Evolutionary conservation across 495 filamentous ascomycete species (phyloP).

Genomic region (Cudoniella acicularis): DNA sequence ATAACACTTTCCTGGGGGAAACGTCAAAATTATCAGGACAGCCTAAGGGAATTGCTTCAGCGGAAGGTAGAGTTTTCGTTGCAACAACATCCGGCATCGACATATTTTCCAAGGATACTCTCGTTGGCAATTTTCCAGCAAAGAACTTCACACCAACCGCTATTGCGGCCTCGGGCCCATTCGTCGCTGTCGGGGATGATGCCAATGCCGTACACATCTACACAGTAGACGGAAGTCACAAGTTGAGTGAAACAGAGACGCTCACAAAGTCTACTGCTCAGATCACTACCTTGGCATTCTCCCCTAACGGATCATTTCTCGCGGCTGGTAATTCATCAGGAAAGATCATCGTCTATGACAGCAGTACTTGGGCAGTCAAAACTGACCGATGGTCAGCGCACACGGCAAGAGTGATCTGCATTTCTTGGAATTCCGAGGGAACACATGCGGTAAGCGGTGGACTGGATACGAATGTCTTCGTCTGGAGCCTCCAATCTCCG

Average conservation of each 20-base stretch:
- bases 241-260: conserved; percentile 38
- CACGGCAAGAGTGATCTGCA: conserved; percentile 76
- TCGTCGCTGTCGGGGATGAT: conserved; percentile 74
- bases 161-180: conserved; percentile 60
- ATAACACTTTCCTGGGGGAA: conserved; percentile 45
- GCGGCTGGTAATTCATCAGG: conserved; percentile 81
- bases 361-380: conserved; percentile 52
- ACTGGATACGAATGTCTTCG: conserved; percentile 84
- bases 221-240: conserved; percentile 41
- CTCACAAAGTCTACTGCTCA: conserved; percentile 50
- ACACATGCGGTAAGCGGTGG: conserved; percentile 79
- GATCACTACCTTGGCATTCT: conserved; percentile 74
- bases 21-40: conserved; percentile 45
- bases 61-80: conserved; percentile 52
- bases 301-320: conserved; percentile 63
- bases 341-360: conserved; percentile 75
- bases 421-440: conserved; percentile 76
- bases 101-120: conserved; percentile 56
- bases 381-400: conserved; percentile 89
- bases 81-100: conserved; percentile 62
- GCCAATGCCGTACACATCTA: conserved; percentile 71
- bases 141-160: conserved; percentile 58
- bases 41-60: conserved; percentile 45
- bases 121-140: conserved; percentile 37
- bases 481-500: conserved; percentile 85